Evolutionary conservation across 1,284 basidiomycete species (phyloP).

Genomic region (Phellopilus nigrolimitatus): DNA sequence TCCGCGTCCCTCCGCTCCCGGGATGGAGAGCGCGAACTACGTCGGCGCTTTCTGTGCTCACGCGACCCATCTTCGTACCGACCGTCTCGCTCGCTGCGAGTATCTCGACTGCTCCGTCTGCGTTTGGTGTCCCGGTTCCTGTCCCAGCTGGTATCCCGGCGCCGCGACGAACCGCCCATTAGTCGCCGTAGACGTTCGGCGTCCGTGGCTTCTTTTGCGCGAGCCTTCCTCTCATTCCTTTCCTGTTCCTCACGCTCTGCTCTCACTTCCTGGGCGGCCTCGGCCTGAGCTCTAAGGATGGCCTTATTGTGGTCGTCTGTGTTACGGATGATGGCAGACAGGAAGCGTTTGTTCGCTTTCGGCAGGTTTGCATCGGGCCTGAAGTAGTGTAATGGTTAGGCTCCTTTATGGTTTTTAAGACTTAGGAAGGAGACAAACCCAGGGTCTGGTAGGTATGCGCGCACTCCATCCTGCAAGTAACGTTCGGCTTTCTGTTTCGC

Average conservation of each 20-base stretch:
- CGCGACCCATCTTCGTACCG: conserved; percentile 35
- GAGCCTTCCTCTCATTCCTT: conserved; percentile 48
- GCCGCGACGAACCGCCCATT: conserved; percentile 29
- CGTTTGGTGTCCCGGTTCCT: conserved; percentile 30
- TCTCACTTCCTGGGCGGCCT: conserved; percentile 69
- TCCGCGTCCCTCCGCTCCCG: conserved; percentile 16
- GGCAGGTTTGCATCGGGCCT: conserved; percentile 61
- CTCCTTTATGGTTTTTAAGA: neutral
- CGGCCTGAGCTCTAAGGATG: conserved; percentile 70
- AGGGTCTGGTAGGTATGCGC: conserved; percentile 53
- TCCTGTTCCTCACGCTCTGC: conserved; percentile 59
- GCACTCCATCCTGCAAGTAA: conserved; percentile 61
- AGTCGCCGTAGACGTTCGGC: conserved; percentile 53
- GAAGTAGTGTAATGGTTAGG: neutral
- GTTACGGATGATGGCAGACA: conserved; percentile 81
- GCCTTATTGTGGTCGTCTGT: conserved; percentile 92
- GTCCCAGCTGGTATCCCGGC: conserved; percentile 30
- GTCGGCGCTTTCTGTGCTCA: conserved; percentile 26
- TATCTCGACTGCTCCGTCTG: conserved; percentile 31
- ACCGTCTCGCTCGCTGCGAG: conserved; percentile 35
- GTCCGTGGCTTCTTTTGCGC: conserved; percentile 66
- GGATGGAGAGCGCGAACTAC: conserved; percentile 23
- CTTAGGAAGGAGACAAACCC: conserved; percentile 25
- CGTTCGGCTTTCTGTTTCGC: conserved; percentile 82
- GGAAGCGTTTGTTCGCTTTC: conserved; percentile 87